Evolutionary conservation across 441 rosid species (phyloP).

Genomic region (Melastoma candidum): DNA sequence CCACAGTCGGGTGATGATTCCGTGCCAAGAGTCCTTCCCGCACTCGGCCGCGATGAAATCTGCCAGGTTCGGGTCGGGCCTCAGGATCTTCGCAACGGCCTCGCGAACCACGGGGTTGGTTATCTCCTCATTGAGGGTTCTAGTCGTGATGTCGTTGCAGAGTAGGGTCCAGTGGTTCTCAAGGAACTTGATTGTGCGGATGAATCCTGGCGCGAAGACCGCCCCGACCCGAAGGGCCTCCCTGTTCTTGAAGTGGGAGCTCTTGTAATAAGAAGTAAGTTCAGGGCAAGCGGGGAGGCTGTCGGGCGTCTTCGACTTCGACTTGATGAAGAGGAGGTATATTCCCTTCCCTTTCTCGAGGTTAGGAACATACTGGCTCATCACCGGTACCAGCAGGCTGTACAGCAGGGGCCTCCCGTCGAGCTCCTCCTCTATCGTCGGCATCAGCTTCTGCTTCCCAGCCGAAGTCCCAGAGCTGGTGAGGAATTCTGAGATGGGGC

Average conservation of each 20-base stretch:
- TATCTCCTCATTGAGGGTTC: constrained; percentile 49
- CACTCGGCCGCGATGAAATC: constrained; percentile 25
- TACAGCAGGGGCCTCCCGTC: constrained; percentile 70
- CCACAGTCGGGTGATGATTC: constrained; percentile 87
- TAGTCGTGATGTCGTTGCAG: constrained; percentile 48
- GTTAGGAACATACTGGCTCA: constrained; percentile 74
- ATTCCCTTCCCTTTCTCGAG: constrained; percentile 94
- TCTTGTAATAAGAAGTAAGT: constrained; percentile 86
- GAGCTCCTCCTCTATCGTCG: constrained; percentile 83
- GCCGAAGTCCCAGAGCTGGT: constrained; percentile 97
- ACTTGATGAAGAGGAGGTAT: constrained; percentile 87
- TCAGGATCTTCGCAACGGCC: constrained; percentile 62
- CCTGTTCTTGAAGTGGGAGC: constrained; percentile 58
- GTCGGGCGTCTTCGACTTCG: constrained; percentile 80
- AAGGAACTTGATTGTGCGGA: constrained; percentile 54
- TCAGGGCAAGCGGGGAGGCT: constrained; percentile 88
- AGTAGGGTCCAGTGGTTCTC: constrained; percentile 29
- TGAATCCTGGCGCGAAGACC: constrained; percentile 94
- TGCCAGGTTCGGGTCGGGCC: constrained; percentile 74
- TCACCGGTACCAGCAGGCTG: constrained; percentile 86
- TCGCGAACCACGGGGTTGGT: constrained; percentile 59
- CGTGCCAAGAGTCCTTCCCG: constrained; percentile 63
- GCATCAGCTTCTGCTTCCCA: constrained; percentile 94
- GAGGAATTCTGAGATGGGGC: constrained; percentile 90
- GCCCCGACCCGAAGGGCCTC: constrained; percentile 96